phyloP scores from a whole-genome alignment of 2,329 filamentous ascomycete genomes.

The Hypoxylon sp. region DNA sequence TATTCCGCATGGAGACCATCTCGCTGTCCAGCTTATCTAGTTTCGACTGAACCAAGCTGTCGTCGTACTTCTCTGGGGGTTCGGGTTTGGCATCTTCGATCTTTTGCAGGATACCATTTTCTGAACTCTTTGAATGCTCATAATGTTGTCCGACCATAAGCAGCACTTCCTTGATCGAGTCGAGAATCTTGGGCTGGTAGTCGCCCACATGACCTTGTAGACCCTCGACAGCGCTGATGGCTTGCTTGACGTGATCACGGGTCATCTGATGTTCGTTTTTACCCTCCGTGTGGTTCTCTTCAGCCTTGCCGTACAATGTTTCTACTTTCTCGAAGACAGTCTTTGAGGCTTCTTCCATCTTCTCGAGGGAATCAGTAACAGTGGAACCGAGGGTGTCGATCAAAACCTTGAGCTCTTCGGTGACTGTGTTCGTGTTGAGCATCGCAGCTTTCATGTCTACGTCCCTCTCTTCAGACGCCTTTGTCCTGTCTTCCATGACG shows the following conservation, averaged over 20 bases:
- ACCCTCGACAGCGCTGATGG: conserved; percentile 75
- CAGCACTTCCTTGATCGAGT: conserved; percentile 86
- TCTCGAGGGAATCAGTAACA: conserved; percentile 83
- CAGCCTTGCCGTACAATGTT: conserved; percentile 76
- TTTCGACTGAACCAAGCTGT: conserved; percentile 35
- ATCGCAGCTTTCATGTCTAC: conserved; percentile 77
- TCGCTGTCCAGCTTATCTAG: conserved; percentile 38
- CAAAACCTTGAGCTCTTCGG: conserved; percentile 86
- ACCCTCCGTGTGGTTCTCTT: conserved; percentile 76
- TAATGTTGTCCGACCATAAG: conserved; percentile 85
- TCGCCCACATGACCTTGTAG: conserved; percentile 83
- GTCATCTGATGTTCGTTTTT: conserved; percentile 85
- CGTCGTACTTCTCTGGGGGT: conserved; percentile 65
- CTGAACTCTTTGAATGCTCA: conserved; percentile 80
- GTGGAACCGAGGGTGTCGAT: conserved; percentile 85
- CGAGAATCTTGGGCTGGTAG: conserved; percentile 87
- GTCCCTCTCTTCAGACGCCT: conserved; percentile 77
- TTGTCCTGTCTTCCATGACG: conserved; percentile 76
- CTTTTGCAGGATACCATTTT: conserved; percentile 63
- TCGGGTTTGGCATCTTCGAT: conserved; percentile 68
- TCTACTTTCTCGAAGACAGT: conserved; percentile 86
- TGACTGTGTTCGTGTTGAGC: conserved; percentile 76
- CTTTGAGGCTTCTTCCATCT: conserved; percentile 86
- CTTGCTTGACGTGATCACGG: conserved; percentile 80
- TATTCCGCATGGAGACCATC: conserved; percentile 45